Conservation (phyloP, 75 land plant genomes). For the Chamaecyparis obtusa region DNA sequence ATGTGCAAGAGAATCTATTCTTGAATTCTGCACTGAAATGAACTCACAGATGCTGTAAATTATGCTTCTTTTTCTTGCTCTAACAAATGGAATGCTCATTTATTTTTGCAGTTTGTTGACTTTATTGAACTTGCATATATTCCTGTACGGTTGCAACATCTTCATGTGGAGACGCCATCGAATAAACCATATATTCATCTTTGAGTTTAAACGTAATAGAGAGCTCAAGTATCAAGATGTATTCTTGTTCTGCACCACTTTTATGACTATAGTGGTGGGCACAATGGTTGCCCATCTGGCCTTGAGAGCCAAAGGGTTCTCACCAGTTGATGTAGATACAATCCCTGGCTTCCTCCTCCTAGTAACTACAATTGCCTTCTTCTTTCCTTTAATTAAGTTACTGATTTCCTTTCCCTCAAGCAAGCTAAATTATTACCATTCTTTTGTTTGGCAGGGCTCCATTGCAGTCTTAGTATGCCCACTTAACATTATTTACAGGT, state of each 20-base stretch:
- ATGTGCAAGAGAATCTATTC: not conserved
- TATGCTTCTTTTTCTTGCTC: not conserved
- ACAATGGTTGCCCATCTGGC: slow-evolving; percentile 76
- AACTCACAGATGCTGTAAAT: not conserved
- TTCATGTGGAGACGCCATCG: slow-evolving; percentile 74
- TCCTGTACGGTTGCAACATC: slow-evolving; percentile 94
- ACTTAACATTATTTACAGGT: slow-evolving; percentile 68
- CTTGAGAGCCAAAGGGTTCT: slow-evolving; percentile 44
- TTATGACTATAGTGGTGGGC: slow-evolving; percentile 67
- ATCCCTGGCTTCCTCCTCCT: slow-evolving; percentile 77
- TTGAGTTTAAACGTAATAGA: slow-evolving; percentile 72
- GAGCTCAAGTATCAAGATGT: slow-evolving; percentile 89
- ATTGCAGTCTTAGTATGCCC: slow-evolving; percentile 69
- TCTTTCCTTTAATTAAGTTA: not conserved
- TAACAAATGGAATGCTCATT: not conserved
- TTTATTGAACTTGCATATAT: slow-evolving; percentile 78
- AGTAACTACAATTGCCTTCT: slow-evolving; percentile 24
- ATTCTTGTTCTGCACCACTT: slow-evolving; percentile 71
- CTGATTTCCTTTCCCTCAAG: not conserved
- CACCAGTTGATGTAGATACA: slow-evolving; percentile 33
- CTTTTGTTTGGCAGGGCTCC: slow-evolving; percentile 46
- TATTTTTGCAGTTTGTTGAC: slow-evolving; percentile 63
- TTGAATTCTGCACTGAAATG: not conserved
- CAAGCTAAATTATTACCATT: not conserved
- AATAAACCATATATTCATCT: slow-evolving; percentile 92